Evolutionary conservation across 1,284 basidiomycete genomes (phyloP), one percentile per base, ranked within the genome.

Genomic region (Leccinum griseonigrum): DNA sequence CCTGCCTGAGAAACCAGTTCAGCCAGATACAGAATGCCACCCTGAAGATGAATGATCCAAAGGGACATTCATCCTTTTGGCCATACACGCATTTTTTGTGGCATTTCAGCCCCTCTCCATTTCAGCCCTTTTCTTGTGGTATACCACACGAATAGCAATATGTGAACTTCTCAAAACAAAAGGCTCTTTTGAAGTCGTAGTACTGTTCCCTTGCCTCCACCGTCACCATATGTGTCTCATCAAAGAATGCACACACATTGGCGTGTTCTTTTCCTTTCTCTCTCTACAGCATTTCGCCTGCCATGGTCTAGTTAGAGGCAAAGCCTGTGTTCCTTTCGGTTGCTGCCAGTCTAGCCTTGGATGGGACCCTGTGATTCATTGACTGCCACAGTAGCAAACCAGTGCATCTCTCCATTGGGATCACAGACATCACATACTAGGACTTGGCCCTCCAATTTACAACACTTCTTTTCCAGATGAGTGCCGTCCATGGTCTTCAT

Each of bases 101-200:
- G 16, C 64, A 64, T 4, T 7, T 26, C 0, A 59, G 64, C 2
- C 51, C 63, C n/a, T 64, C 63, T 0, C 59, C 51, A 5, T 65
- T 64, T 14, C 0, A 14, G 3, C 31, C 31, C 51, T 13, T 50
- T 50, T 64, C 57, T 8, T 64, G 63, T 1, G 63, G 63, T 7
- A 64, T 43, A 3, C 63, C 63, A 4, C 63, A 64, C 1, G 14
- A 38, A 14, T 8, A 65, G n/a, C 64, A 65, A 22, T 62, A 65
- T 0, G 57, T 9, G 11, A 9, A 62, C 18, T 31, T 38, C 11
- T 55, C 11, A 4, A 65, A 65, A 0, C 5, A 0, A n/a, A 65
- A 65, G 1, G 54, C 28, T 9, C 2, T 0, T 46, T 43, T 65
- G 51, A 65, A 65, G 0, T 9, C 31, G 1, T 13, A 1, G 46